Percentiles rank a stretch among this genome's conserved stretches.
phyloP scores from a whole-genome alignment of 176 grass and related monocot species.

The Saccharum spontaneum region DNA sequence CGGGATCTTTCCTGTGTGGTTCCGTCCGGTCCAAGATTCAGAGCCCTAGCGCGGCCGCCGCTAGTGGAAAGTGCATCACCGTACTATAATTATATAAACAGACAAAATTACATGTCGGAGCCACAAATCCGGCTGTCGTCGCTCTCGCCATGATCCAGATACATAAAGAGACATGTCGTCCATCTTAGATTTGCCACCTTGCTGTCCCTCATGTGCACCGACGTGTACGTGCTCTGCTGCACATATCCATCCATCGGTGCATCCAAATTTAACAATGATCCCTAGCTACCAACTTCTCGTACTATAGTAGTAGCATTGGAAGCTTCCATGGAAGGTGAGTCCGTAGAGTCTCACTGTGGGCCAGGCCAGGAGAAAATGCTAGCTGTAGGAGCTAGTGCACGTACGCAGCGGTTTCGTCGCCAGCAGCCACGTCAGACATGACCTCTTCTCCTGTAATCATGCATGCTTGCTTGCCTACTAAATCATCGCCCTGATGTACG shows the following conservation, averaged over 20 bases:
- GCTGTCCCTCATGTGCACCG: constrained; percentile 42
- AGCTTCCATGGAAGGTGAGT: constrained; percentile 35
- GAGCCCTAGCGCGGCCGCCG: too few species aligned
- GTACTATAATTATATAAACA: background rate
- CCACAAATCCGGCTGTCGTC: background rate
- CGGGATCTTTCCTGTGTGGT: background rate
- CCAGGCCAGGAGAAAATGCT: background rate
- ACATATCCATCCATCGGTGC: background rate
- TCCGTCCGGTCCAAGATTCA: background rate
- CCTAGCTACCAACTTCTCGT: background rate
- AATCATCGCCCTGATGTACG: background rate
- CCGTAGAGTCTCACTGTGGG: background rate
- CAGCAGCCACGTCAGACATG: constrained; percentile 29
- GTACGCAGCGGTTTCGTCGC: constrained; percentile 1
- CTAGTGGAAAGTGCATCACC: too few species aligned
- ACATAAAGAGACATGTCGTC: background rate
- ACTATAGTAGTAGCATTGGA: background rate
- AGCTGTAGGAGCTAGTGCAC: background rate
- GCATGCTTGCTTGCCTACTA: background rate
- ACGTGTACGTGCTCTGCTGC: background rate
- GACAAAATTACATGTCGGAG: constrained; percentile 17
- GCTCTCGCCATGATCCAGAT: background rate
- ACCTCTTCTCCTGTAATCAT: background rate
- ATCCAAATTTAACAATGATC: background rate
- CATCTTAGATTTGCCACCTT: constrained; percentile 31